Percentiles rank a stretch among this genome's conserved stretches.
phyloP scores from a whole-genome alignment of 2,329 filamentous ascomycete species.

The Hortaea sp. region DNA sequence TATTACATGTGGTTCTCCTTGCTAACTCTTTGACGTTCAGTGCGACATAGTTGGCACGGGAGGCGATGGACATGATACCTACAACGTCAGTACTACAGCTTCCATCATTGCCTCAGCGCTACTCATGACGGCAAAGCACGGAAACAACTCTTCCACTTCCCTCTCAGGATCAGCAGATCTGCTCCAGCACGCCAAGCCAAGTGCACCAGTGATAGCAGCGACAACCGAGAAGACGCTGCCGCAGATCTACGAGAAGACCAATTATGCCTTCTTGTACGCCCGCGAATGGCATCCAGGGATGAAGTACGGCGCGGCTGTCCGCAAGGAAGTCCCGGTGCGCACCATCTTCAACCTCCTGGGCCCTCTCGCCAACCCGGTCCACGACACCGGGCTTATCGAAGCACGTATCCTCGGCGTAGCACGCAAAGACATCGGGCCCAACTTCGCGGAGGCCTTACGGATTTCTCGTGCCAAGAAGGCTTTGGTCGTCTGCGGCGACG shows the following conservation, averaged over 20 bases:
- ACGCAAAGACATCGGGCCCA: conserved; percentile 71
- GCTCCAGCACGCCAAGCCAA: conserved; percentile 63
- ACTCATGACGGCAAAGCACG: conserved; percentile 84
- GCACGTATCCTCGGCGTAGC: conserved; percentile 90
- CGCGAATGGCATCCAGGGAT: conserved; percentile 95
- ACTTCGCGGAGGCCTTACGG: conserved; percentile 76
- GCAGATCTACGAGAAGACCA: conserved; percentile 65
- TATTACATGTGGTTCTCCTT: background rate
- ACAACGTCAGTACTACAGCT: conserved; percentile 93
- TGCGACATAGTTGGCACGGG: conserved; percentile 96
- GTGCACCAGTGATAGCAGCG: conserved; percentile 61
- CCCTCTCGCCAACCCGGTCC: conserved; percentile 81
- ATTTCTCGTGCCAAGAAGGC: conserved; percentile 72
- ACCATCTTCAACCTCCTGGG: conserved; percentile 98
- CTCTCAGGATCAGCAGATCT: conserved; percentile 93
- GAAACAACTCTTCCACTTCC: conserved; percentile 89
- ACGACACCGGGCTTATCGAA: conserved; percentile 61
- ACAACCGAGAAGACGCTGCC: conserved; percentile 63
- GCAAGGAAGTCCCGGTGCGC: conserved; percentile 80
- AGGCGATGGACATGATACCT: conserved; percentile 92
- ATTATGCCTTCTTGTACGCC: conserved; percentile 93
- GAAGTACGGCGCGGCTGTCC: conserved; percentile 75
- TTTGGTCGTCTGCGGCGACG: conserved; percentile 82
- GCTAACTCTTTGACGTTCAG: conserved; percentile 24
- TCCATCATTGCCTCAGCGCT: conserved; percentile 84